These are phyloP conservation scores for Kalmanozyma brasiliensis DNA, from an alignment of 1,284 basidiomycete genomes.

Conservation along the genomic window DNA sequence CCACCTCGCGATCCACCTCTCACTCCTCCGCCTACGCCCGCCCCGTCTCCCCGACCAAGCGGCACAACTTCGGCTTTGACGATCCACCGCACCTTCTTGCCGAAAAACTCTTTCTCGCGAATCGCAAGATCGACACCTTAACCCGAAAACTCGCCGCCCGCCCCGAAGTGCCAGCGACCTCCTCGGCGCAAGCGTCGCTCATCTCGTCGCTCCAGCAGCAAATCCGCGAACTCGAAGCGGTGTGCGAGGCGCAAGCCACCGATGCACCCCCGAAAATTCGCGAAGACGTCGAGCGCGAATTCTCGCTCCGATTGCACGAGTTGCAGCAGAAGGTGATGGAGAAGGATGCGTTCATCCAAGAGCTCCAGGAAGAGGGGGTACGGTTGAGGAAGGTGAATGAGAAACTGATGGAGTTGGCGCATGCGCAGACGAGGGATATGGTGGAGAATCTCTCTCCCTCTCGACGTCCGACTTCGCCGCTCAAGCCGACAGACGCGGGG, in stretches of 20 bases:
- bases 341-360: conserved; percentile 51
- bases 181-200: conserved; percentile 28
- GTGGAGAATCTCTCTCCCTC: conserved; percentile 32
- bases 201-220: conserved; percentile 51
- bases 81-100: conserved; percentile 56
- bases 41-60: conserved; percentile 55
- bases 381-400: conserved; percentile 41
- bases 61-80: conserved; percentile 40
- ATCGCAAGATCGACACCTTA: conserved; percentile 41
- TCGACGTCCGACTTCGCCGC: conserved; percentile 1
- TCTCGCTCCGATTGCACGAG: conserved; percentile 8
- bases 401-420: conserved; percentile 50
- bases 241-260: conserved; percentile 55
- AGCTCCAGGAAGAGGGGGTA: conserved; percentile 44
- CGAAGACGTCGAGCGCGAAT: conserved; percentile 63
- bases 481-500: conserved; percentile 6
- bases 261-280: conserved; percentile 56
- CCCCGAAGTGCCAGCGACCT: conserved; percentile 32
- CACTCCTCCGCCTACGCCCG: conserved; percentile 28
- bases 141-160: conserved; percentile 44
- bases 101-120: conserved; percentile 60
- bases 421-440: conserved; percentile 50
- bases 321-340: conserved; percentile 29
- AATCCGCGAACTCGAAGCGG: conserved; percentile 58
- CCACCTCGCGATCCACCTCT: conserved; percentile 18